phyloP scores from a whole-genome alignment of 2,329 filamentous ascomycete species.

The Ophiocordyceps camponoti-floridani region DNA sequence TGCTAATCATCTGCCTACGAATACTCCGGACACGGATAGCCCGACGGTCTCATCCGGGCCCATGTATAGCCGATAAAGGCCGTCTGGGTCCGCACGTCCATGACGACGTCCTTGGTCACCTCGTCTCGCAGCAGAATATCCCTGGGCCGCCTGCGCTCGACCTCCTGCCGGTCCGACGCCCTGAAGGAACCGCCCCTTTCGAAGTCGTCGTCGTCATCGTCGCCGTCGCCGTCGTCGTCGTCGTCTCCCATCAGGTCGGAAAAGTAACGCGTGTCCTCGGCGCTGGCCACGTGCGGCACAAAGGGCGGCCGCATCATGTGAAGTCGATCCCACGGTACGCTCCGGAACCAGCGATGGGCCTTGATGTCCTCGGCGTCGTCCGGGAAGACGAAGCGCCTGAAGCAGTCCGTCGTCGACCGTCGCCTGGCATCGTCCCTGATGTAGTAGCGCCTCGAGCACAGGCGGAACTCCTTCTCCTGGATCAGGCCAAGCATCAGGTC shows the following conservation, averaged over 20 bases:
- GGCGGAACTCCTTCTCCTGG: constrained; percentile 53
- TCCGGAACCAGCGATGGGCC: constrained; percentile 67
- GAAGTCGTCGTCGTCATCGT: too few relatives aligned
- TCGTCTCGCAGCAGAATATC: constrained; percentile 71
- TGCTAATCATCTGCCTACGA: not conserved
- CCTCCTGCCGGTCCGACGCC: constrained; percentile 23
- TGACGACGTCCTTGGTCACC: constrained; percentile 42
- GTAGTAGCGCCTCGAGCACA: constrained; percentile 61
- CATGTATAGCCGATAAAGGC: constrained; percentile 89
- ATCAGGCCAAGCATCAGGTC: constrained; percentile 60
- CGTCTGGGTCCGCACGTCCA: constrained; percentile 63
- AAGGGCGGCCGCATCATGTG: constrained; percentile 60
- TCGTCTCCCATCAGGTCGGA: constrained; percentile 56
- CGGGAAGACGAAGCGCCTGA: constrained; percentile 51
- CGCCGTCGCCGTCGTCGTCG: not conserved
- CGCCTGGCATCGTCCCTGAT: constrained; percentile 34
- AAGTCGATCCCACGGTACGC: constrained; percentile 60
- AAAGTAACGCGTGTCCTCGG: constrained; percentile 76
- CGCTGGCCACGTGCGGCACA: constrained; percentile 49
- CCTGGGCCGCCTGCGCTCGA: constrained; percentile 51
- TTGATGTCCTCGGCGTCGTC: constrained; percentile 86
- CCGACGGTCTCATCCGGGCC: constrained; percentile 27
- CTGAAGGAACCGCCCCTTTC: too few relatives aligned
- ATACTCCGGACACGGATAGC: constrained; percentile 7
- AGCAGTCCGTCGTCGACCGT: constrained; percentile 6